Evolutionary conservation across 2,329 filamentous ascomycete species (phyloP).

Genomic region (Aspergillus proliferans): DNA sequence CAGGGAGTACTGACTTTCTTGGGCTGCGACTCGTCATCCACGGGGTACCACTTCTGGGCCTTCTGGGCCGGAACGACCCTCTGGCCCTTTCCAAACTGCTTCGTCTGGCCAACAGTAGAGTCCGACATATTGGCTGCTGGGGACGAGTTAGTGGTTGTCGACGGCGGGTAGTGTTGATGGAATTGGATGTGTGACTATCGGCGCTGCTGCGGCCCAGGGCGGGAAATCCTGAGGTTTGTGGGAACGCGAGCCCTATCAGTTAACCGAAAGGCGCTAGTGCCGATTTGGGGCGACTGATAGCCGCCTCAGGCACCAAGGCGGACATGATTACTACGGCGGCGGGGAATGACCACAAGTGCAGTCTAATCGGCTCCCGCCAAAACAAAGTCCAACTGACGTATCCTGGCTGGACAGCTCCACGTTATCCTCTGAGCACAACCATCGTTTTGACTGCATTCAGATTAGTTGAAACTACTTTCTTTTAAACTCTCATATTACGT

Average conservation of each 20-base stretch:
- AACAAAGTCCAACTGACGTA: slow-evolving; percentile 8
- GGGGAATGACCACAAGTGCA: slow-evolving; percentile 6
- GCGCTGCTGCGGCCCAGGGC: slow-evolving; percentile 27
- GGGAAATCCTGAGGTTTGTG: slow-evolving; percentile 38
- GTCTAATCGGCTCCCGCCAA: neutral
- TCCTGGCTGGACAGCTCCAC: neutral
- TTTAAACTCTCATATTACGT: no score
- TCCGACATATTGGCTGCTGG: slow-evolving; percentile 51
- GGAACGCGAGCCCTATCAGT: slow-evolving; percentile 38
- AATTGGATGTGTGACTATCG: slow-evolving; percentile 34
- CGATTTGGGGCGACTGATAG: slow-evolving; percentile 20
- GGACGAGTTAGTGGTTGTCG: slow-evolving; percentile 40
- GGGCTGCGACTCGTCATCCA: slow-evolving; percentile 78
- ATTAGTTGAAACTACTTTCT: no score
- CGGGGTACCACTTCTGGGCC: slow-evolving; percentile 99
- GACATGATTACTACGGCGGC: neutral
- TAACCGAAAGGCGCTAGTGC: slow-evolving; percentile 36
- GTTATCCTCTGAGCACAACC: neutral
- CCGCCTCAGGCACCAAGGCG: slow-evolving; percentile 9
- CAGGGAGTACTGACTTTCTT: slow-evolving; percentile 77
- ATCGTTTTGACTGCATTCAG: slow-evolving; percentile 3
- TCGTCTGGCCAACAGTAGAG: slow-evolving; percentile 55
- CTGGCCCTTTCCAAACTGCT: slow-evolving; percentile 97
- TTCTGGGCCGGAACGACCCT: slow-evolving; percentile 85
- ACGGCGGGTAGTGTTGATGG: slow-evolving; percentile 36